phyloP scores from a whole-genome alignment of 495 filamentous ascomycete genomes.

The Bombardia bombarda region DNA sequence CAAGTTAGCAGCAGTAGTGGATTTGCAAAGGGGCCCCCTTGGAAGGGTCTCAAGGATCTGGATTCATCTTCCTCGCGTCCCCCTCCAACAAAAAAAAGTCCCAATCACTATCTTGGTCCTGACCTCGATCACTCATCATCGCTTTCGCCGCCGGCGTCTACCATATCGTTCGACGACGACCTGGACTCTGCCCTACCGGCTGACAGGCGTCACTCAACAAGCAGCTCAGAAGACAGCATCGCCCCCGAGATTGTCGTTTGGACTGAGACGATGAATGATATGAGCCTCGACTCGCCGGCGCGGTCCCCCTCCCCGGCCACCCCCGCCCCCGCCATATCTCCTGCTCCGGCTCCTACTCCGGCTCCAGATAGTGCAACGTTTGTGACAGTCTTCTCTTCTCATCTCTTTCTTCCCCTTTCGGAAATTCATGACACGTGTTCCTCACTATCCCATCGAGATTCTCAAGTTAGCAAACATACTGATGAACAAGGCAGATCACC shows the following conservation, averaged over 20 bases:
- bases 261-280: constrained; percentile 25
- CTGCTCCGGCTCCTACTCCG: too few species aligned
- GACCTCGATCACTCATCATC: background rate
- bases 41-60: constrained; percentile 10
- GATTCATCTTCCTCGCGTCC: constrained; percentile 9
- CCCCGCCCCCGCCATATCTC: too few species aligned
- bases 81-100: too few species aligned
- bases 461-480: too few species aligned
- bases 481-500: constrained; percentile 5
- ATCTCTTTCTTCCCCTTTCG: too few species aligned
- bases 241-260: constrained; percentile 31
- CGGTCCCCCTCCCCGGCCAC: too few species aligned
- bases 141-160: background rate
- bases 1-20: constrained; percentile 8
- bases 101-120: too few species aligned
- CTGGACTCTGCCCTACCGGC: too few species aligned
- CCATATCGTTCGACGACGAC: background rate
- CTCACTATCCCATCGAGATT: too few species aligned
- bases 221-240: constrained; percentile 19
- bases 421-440: too few species aligned
- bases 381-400: too few species aligned
- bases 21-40: constrained; percentile 13
- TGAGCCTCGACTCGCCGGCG: constrained; percentile 15
- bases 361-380: too few species aligned
- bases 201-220: background rate